Evolutionary conservation across 148 eudicot species (phyloP), one percentile per base, ranked within the genome.

Genomic region (Vaccinium corymbosum): DNA sequence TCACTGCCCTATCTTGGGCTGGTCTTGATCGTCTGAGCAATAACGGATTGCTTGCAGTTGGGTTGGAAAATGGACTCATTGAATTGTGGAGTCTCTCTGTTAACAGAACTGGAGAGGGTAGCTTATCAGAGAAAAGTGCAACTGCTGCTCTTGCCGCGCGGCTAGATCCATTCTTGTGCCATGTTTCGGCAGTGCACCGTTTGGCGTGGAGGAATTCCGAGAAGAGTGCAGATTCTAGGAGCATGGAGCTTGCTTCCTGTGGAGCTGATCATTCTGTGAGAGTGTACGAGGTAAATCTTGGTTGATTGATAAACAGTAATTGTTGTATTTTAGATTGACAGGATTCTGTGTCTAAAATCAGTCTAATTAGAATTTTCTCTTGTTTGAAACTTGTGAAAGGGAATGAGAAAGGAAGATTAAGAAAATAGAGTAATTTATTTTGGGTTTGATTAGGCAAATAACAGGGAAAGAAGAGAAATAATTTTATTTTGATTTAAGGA

Each of bases 231-330:
- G 98, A 83, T 83, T 85, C 87, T 66, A 66, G 61, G 46, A 88
- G 81, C 15, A 56, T 86, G 85, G 91, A 92, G 83, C 95, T 97
- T 75, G 99, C 97, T 85, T 94, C 99, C 32, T 93, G 99, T 86
- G 98, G 99, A 25, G 98, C 92, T 71, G 99, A 97, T 91, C 92
- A 97, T 83, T 90, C 95, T 89, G 98, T 94, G 48, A 91, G 95
- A 81, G 89, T 94, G 11, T 93, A 91, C 77, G 81, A 88, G 82
- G 91, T 94, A 82, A 85, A 87, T 80, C 77, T 92, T 82, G 46
- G 72, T 78, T 77, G 81, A 73, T 25, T 16, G 38, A 50, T 14
- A 16, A 42, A 20, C 48, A 56, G 1, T 27, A 17, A 17, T 12
- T 61, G 53, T 48, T 62, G 83, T 80, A 73, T 79, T 64, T 78